phyloP scores from a whole-genome alignment of 495 filamentous ascomycete genomes.

The Cercophora samala region DNA sequence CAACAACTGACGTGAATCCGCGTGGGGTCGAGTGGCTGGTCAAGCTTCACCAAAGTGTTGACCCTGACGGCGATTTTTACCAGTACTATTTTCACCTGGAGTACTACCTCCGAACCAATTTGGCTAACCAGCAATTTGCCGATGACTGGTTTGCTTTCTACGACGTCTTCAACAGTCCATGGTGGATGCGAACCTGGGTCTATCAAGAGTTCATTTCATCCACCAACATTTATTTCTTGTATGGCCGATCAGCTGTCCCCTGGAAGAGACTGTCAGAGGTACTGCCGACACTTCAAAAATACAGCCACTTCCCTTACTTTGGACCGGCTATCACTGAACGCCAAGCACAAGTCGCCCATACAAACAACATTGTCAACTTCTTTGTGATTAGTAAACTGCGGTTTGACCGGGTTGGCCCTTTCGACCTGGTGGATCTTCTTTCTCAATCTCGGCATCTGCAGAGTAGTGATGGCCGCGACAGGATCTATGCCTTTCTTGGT shows the following conservation, averaged over 20 bases:
- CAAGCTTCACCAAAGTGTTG: constrained; percentile 3
- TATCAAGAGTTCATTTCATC: constrained; percentile 20
- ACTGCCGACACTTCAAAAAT: constrained; percentile 15
- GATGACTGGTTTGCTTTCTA: constrained; percentile 11
- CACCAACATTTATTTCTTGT: constrained; percentile 3
- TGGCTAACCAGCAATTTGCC: constrained; percentile 1
- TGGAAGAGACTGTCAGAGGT: constrained; percentile 12
- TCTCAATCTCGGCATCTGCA: constrained; percentile 6
- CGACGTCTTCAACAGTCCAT: constrained; percentile 14
- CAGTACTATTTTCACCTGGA: constrained; percentile 10
- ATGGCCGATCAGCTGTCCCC: constrained; percentile 7
- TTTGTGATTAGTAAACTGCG: constrained; percentile 11
- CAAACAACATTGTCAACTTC: constrained; percentile 4
- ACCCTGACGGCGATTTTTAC: constrained; percentile 12
- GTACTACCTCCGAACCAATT: constrained; percentile 6
- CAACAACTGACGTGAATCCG: not conserved
- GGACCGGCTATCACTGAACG: not conserved
- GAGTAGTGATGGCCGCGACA: constrained; percentile 4
- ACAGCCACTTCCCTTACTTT: not conserved
- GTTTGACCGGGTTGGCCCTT: constrained; percentile 10
- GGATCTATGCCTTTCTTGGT: constrained; percentile 15
- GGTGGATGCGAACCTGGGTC: constrained; percentile 18
- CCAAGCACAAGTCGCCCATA: not conserved
- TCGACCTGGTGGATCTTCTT: constrained; percentile 12
- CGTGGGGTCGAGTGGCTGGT: constrained; percentile 9